These are phyloP conservation scores for Allomyces arbusculus DNA, from an alignment of 192 early-diverging fungal genomes.

Conservation along the genomic window DNA sequence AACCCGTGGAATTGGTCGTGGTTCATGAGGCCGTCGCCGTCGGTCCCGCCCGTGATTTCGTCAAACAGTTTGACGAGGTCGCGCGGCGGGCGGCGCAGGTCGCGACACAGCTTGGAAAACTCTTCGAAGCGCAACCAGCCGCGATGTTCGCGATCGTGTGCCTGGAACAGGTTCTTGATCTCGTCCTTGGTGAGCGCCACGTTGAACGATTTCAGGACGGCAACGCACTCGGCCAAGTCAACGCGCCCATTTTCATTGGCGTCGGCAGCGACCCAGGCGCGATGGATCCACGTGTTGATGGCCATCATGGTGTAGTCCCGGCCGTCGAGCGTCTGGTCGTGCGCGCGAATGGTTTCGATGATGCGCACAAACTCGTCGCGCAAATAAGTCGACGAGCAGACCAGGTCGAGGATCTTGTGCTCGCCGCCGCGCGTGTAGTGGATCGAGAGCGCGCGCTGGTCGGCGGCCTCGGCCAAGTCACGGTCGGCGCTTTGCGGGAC, in stretches of 20 bases:
- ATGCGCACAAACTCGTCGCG: background rate
- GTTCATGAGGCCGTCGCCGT: conserved; percentile 14
- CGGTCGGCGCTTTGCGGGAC: background rate
- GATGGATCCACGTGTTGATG: background rate
- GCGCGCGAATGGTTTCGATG: background rate
- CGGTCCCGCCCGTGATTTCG: background rate
- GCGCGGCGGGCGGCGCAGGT: background rate
- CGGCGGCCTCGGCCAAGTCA: background rate
- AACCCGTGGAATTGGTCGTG: conserved; percentile 33
- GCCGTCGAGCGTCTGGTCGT: background rate
- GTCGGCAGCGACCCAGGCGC: background rate
- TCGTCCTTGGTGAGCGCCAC: background rate
- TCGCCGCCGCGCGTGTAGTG: background rate
- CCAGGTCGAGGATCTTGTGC: background rate
- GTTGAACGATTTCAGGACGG: background rate
- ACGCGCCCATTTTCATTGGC: background rate
- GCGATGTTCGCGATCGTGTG: no score
- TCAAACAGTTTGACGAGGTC: background rate
- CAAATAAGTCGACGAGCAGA: background rate
- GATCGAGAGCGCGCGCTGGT: background rate
- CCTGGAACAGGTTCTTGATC: no score
- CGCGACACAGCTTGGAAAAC: background rate
- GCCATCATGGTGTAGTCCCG: background rate
- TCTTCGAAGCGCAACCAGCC: no score
- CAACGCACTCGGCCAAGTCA: background rate